These are phyloP conservation scores for Aspergillus eucalypticola DNA, from an alignment of 2,329 filamentous ascomycete species.

Conservation along the genomic window DNA sequence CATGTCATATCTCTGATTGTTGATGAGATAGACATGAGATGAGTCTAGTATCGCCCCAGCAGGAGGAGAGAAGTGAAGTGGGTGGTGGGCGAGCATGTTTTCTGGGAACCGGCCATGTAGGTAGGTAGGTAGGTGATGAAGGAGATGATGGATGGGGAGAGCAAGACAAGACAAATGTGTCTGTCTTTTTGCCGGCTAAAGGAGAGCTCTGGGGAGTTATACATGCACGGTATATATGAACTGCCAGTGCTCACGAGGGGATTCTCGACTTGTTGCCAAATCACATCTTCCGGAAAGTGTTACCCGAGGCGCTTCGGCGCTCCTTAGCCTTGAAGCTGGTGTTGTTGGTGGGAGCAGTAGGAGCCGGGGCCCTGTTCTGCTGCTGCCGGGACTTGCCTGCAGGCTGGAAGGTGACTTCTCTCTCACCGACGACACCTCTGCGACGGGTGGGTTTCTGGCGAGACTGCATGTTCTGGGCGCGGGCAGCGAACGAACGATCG, in stretches of 20 bases:
- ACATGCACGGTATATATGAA: not conserved
- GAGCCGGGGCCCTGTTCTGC: slow-evolving; percentile 7
- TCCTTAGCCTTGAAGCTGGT: slow-evolving; percentile 39
- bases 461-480: slow-evolving; percentile 50
- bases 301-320: slow-evolving; percentile 51
- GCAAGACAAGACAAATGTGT: not conserved
- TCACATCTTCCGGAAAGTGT: slow-evolving; percentile 51
- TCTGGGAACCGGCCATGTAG: not conserved
- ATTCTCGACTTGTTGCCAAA: not conserved
- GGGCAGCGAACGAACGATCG: slow-evolving; percentile 60
- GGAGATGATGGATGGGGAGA: not conserved
- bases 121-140: too few species aligned
- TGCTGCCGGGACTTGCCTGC: slow-evolving; percentile 43
- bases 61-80: not conserved
- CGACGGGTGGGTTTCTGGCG: slow-evolving; percentile 35
- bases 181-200: not conserved
- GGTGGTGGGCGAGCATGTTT: not conserved
- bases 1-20: too few species aligned
- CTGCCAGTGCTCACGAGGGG: not conserved
- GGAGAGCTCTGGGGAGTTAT: not conserved
- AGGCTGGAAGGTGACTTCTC: slow-evolving; percentile 63
- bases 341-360: slow-evolving; percentile 9
- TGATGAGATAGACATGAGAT: too few species aligned
- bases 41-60: not conserved
- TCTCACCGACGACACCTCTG: slow-evolving; percentile 47